Conservation (phyloP, 1,139 yeast genomes). For the Candida anutae region DNA sequence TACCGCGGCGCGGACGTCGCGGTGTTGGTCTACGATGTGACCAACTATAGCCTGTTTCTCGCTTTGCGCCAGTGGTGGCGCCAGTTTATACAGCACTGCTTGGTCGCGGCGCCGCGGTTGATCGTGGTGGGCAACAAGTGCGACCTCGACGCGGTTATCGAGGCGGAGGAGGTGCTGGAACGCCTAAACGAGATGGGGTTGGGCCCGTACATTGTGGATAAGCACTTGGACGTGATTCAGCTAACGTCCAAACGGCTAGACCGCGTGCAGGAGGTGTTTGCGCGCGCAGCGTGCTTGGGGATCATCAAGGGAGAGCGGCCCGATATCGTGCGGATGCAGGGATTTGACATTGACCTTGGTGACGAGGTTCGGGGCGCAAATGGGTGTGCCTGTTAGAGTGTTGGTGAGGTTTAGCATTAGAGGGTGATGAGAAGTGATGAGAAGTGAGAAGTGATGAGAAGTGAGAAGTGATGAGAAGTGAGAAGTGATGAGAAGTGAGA, state of each 20-base stretch:
- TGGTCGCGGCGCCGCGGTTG: constrained; percentile 42
- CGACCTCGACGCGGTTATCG: constrained; percentile 24
- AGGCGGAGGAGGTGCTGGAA: not conserved
- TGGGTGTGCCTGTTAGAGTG: no score
- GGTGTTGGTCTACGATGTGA: constrained; percentile 48
- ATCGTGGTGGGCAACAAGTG: constrained; percentile 50
- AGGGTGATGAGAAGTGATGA: no score
- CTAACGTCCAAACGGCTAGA: constrained; percentile 33
- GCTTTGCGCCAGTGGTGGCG: constrained; percentile 45
- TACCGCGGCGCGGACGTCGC: constrained; percentile 58
- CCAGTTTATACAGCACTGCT: constrained; percentile 45
- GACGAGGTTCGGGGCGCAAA: constrained; percentile 3
- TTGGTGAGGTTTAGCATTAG: no score
- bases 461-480: no score
- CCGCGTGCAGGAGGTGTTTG: constrained; percentile 32
- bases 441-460: no score
- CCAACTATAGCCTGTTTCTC: constrained; percentile 47
- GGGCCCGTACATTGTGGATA: constrained; percentile 29
- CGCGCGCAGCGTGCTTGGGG: constrained; percentile 39
- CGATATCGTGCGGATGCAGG: constrained; percentile 16
- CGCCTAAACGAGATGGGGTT: not conserved
- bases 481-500: no score
- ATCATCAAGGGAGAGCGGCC: constrained; percentile 10
- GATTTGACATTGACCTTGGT: constrained; percentile 35
- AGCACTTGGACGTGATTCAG: constrained; percentile 38